Percentiles rank a stretch among this genome's conserved stretches.
These are phyloP conservation scores for Hydnomerulius pinastri DNA, from an alignment of 768 basidiomycete species.

Conservation along the genomic window DNA sequence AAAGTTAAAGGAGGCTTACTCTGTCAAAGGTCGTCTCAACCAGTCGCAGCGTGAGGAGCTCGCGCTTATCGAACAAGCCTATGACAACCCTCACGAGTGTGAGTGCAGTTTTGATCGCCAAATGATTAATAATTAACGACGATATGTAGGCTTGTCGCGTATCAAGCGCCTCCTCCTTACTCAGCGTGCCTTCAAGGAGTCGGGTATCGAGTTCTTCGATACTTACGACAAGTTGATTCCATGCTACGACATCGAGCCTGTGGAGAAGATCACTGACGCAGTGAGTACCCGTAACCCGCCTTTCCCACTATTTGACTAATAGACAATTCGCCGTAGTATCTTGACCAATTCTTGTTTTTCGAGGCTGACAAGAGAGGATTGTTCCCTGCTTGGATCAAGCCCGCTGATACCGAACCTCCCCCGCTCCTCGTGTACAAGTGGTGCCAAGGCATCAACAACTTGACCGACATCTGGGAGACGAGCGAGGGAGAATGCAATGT, in stretches of 20 bases:
- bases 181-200: slow-evolving; percentile 97
- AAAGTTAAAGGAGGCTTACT: slow-evolving; percentile 98
- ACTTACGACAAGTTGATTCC: slow-evolving; percentile 98
- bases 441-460: slow-evolving; percentile 99
- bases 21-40: slow-evolving; percentile 95
- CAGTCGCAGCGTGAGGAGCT: slow-evolving; percentile 98
- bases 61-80: slow-evolving; percentile 97
- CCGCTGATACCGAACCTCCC: slow-evolving; percentile 95
- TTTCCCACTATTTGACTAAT: slow-evolving; percentile 7
- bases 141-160: slow-evolving; percentile 71
- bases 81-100: slow-evolving; percentile 99
- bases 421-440: slow-evolving; percentile 98
- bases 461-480: slow-evolving; percentile 98
- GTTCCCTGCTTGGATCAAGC: slow-evolving; percentile 99
- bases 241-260: slow-evolving; percentile 98
- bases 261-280: slow-evolving; percentile 99
- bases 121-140: slow-evolving; percentile 6
- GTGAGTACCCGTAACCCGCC: slow-evolving; percentile 41
- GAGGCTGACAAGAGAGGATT: slow-evolving; percentile 98
- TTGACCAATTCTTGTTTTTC: slow-evolving; percentile 98
- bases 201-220: slow-evolving; percentile 96
- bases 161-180: slow-evolving; percentile 97
- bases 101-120: slow-evolving; percentile 17
- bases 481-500: slow-evolving; percentile 97
- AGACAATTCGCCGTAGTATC: slow-evolving; percentile 53